Percentiles rank a stretch among this genome's conserved stretches.
phyloP scores from a whole-genome alignment of 768 basidiomycete species.

The Hemileccinum impolitum region DNA sequence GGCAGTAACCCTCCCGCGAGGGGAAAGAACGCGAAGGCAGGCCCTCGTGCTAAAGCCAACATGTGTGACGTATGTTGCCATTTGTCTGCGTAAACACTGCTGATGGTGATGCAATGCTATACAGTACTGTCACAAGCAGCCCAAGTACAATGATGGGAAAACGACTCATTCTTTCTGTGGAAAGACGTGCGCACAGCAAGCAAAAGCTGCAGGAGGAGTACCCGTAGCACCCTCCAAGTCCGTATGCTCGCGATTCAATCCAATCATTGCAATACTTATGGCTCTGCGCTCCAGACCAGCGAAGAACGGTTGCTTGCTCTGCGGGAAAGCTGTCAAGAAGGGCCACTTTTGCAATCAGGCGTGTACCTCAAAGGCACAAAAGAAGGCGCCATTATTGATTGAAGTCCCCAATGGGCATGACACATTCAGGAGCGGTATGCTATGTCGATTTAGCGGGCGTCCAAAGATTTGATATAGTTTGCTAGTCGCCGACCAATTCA shows the following conservation, averaged over 20 bases:
- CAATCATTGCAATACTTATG: conserved; percentile 31
- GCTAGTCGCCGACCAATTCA: conserved; percentile 66
- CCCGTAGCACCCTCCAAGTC: conserved; percentile 28
- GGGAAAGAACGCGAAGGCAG: conserved; percentile 24
- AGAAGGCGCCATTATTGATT: conserved; percentile 52
- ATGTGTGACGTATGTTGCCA: conserved; percentile 48
- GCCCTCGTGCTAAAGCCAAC: conserved; percentile 26
- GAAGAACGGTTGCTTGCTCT: conserved; percentile 55
- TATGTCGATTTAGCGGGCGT: background rate
- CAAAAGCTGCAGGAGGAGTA: conserved; percentile 30
- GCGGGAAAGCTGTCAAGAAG: conserved; percentile 54
- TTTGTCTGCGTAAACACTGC: background rate
- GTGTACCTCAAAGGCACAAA: conserved; percentile 54
- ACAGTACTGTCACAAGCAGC: conserved; percentile 57
- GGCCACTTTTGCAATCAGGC: conserved; percentile 61
- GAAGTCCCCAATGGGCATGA: conserved; percentile 58
- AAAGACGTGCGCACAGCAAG: conserved; percentile 57
- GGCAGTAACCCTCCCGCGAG: conserved; percentile 27
- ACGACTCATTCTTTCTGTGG: conserved; percentile 61
- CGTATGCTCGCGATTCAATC: conserved; percentile 20
- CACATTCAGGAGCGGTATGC: conserved; percentile 64
- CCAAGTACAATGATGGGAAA: conserved; percentile 57
- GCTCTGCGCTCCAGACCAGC: conserved; percentile 30
- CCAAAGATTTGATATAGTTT: conserved; percentile 2
- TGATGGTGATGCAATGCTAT: conserved; percentile 6